These are phyloP conservation scores for Venturia oleaginea DNA, from an alignment of 2,329 filamentous ascomycete species.

Conservation along the genomic window DNA sequence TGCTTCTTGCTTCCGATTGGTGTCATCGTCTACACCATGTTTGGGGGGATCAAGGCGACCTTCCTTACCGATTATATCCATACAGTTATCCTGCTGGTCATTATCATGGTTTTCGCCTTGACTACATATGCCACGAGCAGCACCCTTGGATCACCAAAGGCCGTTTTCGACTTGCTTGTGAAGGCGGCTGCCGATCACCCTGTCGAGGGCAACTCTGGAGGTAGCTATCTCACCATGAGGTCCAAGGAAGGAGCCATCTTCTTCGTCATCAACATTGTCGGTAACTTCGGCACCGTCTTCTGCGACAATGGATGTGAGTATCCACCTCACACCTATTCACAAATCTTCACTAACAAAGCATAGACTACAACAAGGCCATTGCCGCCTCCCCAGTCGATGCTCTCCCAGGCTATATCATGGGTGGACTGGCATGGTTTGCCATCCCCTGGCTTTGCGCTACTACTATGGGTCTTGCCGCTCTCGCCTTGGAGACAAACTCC, in stretches of 20 bases:
- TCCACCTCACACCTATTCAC: conserved; percentile 19
- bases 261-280: conserved; percentile 34
- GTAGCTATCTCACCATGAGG: conserved; percentile 33
- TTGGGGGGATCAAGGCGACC: conserved; percentile 21
- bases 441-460: conserved; percentile 37
- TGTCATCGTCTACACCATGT: conserved; percentile 20
- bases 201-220: conserved; percentile 30
- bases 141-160: conserved; percentile 28
- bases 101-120: conserved; percentile 36
- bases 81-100: conserved; percentile 35
- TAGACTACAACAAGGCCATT: conserved; percentile 21
- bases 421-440: conserved; percentile 12
- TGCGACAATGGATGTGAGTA: conserved; percentile 22
- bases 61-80: conserved; percentile 28
- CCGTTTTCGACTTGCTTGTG: conserved; percentile 33
- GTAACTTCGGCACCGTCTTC: conserved; percentile 29
- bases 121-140: conserved; percentile 31
- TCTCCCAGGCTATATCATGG: conserved; percentile 24
- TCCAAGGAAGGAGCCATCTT: conserved; percentile 37
- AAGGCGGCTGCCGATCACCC: conserved; percentile 28
- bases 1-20: conserved; percentile 20
- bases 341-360: conserved; percentile 13
- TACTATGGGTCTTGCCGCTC: conserved; percentile 37
- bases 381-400: conserved; percentile 21
- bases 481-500: conserved; percentile 35